Evolutionary conservation across 495 filamentous ascomycete species (phyloP), one percentile per base, ranked within the genome.

Genomic region (Pyrenopolyporus hunteri): DNA sequence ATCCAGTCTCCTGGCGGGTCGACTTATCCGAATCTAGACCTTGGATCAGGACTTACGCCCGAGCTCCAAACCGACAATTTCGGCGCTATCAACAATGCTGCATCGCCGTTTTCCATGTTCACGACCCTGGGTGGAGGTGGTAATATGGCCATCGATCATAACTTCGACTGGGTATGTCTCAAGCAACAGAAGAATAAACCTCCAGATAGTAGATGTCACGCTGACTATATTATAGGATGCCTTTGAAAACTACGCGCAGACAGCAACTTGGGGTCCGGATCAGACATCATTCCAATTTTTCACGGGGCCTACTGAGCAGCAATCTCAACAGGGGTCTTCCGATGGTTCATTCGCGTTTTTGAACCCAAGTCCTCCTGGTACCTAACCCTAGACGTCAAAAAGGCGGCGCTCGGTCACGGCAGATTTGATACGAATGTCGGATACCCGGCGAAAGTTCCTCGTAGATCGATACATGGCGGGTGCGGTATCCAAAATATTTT

Each of bases 81-180:
- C 59, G 80, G 85, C 16, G 44, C 23, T 20, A 73, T 71, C 72
- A 60, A 81, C 57, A 67, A 61, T 45, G 70, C 80, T 44, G 77
- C 82, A 69, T 84, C 85, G 20, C 87, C 89, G 31, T 70, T 80
- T 32, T 71, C 74, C 28, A 74, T 82, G 75, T 80, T 82, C 46
- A 75, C 72, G 11, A 76, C 66, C 29, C 50, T 78, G 78, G 83
- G 77, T n/a, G 69, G 58, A 25, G 63, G 39, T 31, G 71, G 56
- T 17, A 67, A 56, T 43, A 65, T 71, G 69, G 63, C 59, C 22
- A 59, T 79, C 23, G 78, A 79, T 28, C 83, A 70, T 20, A 90
- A 88, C 60, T 82, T 93, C 65, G 90, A 93, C 68, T 94, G 90
- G 90, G 90, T 93, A 77, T 74, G 86, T 70, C 11, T 0, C 33